Conservation (phyloP, 176 grass and related monocot genomes). For the Rhynchospora pubera region DNA sequence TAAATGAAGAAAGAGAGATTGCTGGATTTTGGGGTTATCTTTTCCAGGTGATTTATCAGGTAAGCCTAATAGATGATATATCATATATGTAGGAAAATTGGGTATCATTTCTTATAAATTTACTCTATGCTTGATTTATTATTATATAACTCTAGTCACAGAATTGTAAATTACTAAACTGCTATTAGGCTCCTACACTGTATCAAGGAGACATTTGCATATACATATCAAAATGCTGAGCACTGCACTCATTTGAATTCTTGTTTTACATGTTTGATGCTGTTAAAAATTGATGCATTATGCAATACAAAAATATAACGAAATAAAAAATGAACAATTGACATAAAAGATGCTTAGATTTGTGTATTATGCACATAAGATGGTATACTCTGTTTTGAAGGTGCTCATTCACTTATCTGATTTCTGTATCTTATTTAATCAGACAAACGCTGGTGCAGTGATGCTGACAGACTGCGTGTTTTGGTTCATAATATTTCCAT, state of each 20-base stretch:
- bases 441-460: constrained; percentile 95
- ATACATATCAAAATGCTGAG: background rate
- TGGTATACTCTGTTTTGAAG: background rate
- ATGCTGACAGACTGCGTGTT: constrained; percentile 94
- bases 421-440: constrained; percentile 7
- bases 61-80: constrained; percentile 9
- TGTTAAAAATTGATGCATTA: background rate
- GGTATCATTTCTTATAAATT: background rate
- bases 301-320: background rate
- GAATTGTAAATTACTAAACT: background rate
- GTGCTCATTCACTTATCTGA: background rate
- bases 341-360: background rate
- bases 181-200: background rate
- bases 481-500: constrained; percentile 98
- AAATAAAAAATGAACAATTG: background rate
- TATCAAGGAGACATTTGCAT: background rate
- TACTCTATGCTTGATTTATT: background rate
- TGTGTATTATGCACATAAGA: background rate
- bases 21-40: constrained; percentile 90
- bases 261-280: background rate
- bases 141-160: background rate
- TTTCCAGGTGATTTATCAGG: constrained; percentile 90
- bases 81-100: background rate
- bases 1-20: constrained; percentile 26
- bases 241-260: background rate